Base-by-base conservation (phyloP, 164 flowering plant genomes). In the Chloranthus sessilifolius region DNA sequence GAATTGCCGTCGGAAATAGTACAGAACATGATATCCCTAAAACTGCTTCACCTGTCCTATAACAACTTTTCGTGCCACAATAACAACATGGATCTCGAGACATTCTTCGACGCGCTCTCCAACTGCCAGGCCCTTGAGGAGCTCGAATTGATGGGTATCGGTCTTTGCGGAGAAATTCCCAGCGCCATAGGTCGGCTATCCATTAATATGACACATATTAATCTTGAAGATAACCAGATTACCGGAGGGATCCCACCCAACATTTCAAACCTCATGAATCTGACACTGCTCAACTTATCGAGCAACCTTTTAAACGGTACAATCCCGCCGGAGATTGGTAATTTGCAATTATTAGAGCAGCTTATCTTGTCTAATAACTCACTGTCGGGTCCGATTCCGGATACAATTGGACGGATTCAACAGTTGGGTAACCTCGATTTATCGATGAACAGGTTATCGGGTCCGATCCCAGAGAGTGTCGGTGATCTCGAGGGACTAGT, bases 261-360 rank as follows among this genome's bases (percentile, higher is more conserved):
- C 28, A 16, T 77, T 28, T 53, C 54, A n/a, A 63, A 62, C 20
- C 60, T 80, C 31, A 42, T 67, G 21, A 38, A 50, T 20, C 72
- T 77, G 2, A 48, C 37, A 0, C 29, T 43, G 28, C 56, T 80
- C 16, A 83, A 82, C 60, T 60, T 82, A 33, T 75, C 85, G 14
- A 23, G 43, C 39, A 82, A 82, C 57, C 47, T 29, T 5, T 54
- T 79, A 14, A 50, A 52, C 2, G 89, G 89, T 6, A 57, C 55
- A 12, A 74, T 82, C 43, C 89, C 89, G 1, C 34, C 23, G 15
- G 78, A 72, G 62, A 68, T 79, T 37, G 77, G 81, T 20, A 38
- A 9, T 29, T 5, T 74, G 46, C 28, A 23, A 21, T 26, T 8
- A 1, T 41, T 79, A 53, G 68, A 76, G 17, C 65, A 57, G 64